Percentiles rank a stretch among this genome's conserved stretches.
These are phyloP conservation scores for Bonia amplexicaulis DNA, from an alignment of 176 grass and related monocot genomes.

Conservation along the genomic window DNA sequence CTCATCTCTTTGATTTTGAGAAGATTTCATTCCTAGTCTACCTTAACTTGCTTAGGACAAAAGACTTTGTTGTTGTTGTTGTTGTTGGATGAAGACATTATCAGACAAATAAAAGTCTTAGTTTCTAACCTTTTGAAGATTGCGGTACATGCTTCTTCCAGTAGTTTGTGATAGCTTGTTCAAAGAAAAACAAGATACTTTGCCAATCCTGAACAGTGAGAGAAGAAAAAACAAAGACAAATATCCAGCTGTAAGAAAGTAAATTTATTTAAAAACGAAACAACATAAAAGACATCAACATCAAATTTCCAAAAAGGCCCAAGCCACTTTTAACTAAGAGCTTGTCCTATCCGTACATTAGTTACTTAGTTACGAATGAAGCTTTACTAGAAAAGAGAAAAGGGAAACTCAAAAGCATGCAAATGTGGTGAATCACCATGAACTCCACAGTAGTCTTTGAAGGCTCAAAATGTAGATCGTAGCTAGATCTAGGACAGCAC, in stretches of 20 bases:
- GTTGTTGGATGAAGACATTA: background rate
- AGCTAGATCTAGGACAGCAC: conserved; percentile 67
- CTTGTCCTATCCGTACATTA: background rate
- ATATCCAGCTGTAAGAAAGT: conserved; percentile 1
- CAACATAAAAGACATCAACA: background rate
- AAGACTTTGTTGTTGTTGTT: too few species aligned
- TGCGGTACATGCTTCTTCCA: conserved; percentile 54
- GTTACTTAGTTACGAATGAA: conserved; percentile 10
- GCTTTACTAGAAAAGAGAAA: conserved; percentile 7
- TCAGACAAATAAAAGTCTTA: conserved; percentile 15
- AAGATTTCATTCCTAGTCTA: too few species aligned
- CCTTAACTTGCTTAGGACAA: too few species aligned
- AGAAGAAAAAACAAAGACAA: conserved; percentile 12
- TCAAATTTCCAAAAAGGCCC: background rate
- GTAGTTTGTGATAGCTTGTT: conserved; percentile 53
- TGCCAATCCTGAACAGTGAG: conserved; percentile 59
- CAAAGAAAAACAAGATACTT: conserved; percentile 80
- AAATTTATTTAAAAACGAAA: conserved; percentile 5
- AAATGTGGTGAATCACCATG: conserved; percentile 50
- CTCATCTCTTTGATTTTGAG: too few species aligned
- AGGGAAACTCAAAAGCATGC: conserved; percentile 22
- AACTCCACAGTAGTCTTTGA: conserved; percentile 91
- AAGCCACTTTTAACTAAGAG: conserved; percentile 1
- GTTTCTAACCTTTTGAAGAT: conserved; percentile 51
- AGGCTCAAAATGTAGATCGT: conserved; percentile 82